Percentiles rank a stretch among this genome's conserved stretches.
Evolutionary conservation across 192 early-diverging fungal species (phyloP).

Genomic region (Chytriomyces confervae): DNA sequence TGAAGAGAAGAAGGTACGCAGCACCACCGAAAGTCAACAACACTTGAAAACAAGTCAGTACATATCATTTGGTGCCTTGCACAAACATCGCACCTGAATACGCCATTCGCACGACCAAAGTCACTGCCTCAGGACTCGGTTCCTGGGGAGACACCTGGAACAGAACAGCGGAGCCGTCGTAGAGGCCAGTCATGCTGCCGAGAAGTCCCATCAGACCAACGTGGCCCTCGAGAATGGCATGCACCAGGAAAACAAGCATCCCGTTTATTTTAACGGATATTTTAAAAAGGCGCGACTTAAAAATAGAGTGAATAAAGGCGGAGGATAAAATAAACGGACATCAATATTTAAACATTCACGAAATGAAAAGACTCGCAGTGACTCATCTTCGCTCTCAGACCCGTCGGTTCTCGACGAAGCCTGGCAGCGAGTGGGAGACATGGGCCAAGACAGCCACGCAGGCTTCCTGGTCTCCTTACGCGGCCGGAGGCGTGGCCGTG

Average conservation of each 20-base stretch:
- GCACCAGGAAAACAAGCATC: not conserved
- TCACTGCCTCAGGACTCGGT: not conserved
- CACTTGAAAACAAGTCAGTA: not conserved
- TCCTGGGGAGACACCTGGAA: not conserved
- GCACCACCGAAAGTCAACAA: not conserved
- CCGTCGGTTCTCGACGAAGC: not conserved
- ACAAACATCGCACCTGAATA: slow-evolving; percentile 1
- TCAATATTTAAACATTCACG: no score
- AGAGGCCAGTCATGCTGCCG: not conserved
- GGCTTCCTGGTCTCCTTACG: not conserved
- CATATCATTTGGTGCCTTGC: not conserved
- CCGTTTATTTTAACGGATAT: not conserved
- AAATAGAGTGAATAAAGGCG: no score
- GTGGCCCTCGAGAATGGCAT: slow-evolving; percentile 16
- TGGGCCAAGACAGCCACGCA: no score
- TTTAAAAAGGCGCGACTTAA: not conserved
- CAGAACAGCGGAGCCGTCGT: not conserved
- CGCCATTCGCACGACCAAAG: not conserved
- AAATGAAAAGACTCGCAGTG: no score
- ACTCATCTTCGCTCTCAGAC: not conserved
- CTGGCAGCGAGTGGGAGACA: no score
- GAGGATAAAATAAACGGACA: no score
- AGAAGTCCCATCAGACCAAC: slow-evolving; percentile 10
- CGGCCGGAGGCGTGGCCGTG: not conserved
- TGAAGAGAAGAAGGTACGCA: not conserved